Evolutionary conservation across 2,329 filamentous ascomycete genomes (phyloP).

Genomic region (Phaeosphaeriaceae sp.): DNA sequence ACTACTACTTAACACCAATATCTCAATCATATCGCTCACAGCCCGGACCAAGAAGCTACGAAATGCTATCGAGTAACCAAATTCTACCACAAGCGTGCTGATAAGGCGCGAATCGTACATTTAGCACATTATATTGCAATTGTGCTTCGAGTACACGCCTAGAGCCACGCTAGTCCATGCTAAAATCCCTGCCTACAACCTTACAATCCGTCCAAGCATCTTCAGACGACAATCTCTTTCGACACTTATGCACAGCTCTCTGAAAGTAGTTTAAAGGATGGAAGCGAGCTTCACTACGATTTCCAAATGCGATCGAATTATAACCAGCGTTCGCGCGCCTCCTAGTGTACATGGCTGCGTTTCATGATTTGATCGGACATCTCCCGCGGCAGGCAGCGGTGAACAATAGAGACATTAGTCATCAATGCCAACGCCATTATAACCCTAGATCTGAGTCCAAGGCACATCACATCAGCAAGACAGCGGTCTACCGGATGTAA

Average conservation of each 20-base stretch:
- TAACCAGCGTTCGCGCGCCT: conserved; percentile 1
- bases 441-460: conserved; percentile 17
- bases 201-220: conserved; percentile 11
- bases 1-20: conserved; percentile 9
- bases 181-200: conserved; percentile 9
- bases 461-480: too few species aligned
- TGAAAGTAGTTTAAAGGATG: conserved; percentile 20
- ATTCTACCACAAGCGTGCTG: conserved; percentile 22
- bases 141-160: conserved; percentile 17
- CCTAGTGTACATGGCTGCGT: conserved; percentile 2
- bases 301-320: background rate
- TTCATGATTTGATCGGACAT: background rate
- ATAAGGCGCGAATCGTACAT: conserved; percentile 32
- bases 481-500: conserved; percentile 33
- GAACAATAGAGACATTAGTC: conserved; percentile 15
- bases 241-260: conserved; percentile 16
- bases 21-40: conserved; percentile 15
- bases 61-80: conserved; percentile 38
- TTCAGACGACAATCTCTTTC: conserved; percentile 13
- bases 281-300: background rate
- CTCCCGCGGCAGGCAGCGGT: conserved; percentile 25
- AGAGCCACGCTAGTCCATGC: conserved; percentile 28
- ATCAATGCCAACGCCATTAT: conserved; percentile 12
- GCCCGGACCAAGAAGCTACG: conserved; percentile 16
- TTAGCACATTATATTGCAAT: conserved; percentile 34